Conservation (phyloP, 192 early-diverging fungal genomes). For the Coemansia sp. region DNA sequence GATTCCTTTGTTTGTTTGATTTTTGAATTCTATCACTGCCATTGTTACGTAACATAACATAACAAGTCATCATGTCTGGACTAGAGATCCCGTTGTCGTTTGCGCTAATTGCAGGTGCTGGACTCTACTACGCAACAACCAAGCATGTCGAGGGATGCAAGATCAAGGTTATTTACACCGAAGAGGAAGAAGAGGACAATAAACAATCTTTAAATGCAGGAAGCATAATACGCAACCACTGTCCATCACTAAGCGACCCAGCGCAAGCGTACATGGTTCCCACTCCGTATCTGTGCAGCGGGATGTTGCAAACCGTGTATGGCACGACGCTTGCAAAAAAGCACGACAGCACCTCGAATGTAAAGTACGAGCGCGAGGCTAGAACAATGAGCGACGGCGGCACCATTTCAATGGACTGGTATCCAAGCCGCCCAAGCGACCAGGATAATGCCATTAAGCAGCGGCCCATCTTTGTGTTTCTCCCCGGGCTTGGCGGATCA, state of each 20-base stretch:
- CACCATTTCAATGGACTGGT: slow-evolving; percentile 85
- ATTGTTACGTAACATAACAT: not conserved
- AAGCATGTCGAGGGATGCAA: slow-evolving; percentile 9
- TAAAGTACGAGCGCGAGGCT: slow-evolving; percentile 48
- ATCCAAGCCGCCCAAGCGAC: slow-evolving; percentile 56
- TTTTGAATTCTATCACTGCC: too few relatives aligned
- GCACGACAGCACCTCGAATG: slow-evolving; percentile 20
- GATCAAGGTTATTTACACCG: slow-evolving; percentile 5
- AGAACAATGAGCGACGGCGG: slow-evolving; percentile 76
- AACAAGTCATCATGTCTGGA: not conserved
- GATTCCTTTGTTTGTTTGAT: too few relatives aligned
- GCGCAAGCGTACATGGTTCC: slow-evolving; percentile 59
- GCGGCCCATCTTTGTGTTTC: slow-evolving; percentile 69
- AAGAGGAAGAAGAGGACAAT: not conserved
- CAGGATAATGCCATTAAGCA: slow-evolving; percentile 10
- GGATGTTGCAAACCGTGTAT: slow-evolving; percentile 75
- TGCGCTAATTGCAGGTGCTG: slow-evolving; percentile 6
- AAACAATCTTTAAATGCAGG: not conserved
- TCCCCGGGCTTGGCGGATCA: slow-evolving; percentile 91
- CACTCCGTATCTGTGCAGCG: slow-evolving; percentile 71
- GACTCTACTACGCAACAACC: slow-evolving; percentile 4
- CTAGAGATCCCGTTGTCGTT: slow-evolving; percentile 2
- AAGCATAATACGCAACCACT: slow-evolving; percentile 21
- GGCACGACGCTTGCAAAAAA: slow-evolving; percentile 38
- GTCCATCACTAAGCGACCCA: slow-evolving; percentile 56